Evolutionary conservation across 352 stramenopile species (phyloP).

Genomic region (Globisporangium recalcitrans): DNA sequence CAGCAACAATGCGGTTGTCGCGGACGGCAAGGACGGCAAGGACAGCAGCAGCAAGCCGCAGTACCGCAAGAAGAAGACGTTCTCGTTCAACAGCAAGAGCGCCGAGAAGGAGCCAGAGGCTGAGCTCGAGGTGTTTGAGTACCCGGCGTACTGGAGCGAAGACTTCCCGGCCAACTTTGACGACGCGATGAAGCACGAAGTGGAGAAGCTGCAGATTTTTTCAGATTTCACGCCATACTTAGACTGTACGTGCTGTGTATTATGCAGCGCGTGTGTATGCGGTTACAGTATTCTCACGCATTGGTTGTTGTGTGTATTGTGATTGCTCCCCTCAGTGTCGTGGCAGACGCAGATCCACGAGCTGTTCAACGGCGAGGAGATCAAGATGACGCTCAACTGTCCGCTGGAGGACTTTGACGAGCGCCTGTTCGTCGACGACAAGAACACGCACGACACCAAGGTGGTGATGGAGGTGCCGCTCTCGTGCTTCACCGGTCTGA

Average conservation of each 20-base stretch:
- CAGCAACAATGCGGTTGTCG: constrained; percentile 8
- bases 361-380: constrained; percentile 54
- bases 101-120: constrained; percentile 27
- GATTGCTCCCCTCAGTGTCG: constrained; percentile 29
- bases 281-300: not conserved
- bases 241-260: constrained; percentile 34
- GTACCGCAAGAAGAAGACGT: constrained; percentile 58
- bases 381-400: constrained; percentile 73
- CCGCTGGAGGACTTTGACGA: constrained; percentile 82
- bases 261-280: not conserved
- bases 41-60: constrained; percentile 11
- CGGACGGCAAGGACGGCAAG: constrained; percentile 15
- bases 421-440: constrained; percentile 73
- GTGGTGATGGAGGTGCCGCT: constrained; percentile 77
- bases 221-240: constrained; percentile 68
- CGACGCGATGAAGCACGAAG: constrained; percentile 82
- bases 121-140: constrained; percentile 60
- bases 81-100: constrained; percentile 50
- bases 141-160: constrained; percentile 71
- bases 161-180: constrained; percentile 71
- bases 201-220: constrained; percentile 84
- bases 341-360: constrained; percentile 80
- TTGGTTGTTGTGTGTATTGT: not conserved
- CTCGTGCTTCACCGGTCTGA: constrained; percentile 52
- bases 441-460: constrained; percentile 78